Base-by-base conservation (phyloP, 352 stramenopile species). In the Phytopythium boreale region DNA sequence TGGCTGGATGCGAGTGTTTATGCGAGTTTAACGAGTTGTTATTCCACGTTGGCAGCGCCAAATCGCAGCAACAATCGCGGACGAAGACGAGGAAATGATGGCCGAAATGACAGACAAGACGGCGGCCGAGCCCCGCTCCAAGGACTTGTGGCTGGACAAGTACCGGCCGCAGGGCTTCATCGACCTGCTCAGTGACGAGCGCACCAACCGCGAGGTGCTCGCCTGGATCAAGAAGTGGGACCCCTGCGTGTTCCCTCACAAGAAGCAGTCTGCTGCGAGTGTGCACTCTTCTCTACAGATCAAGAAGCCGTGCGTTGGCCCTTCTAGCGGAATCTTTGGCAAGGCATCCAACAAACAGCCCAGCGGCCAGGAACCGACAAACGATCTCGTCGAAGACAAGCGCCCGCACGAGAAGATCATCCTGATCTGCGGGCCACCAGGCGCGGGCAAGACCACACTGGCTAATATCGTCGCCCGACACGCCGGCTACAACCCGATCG, bases 131-230 rank as follows among this genome's bases (percentile, higher is more conserved):
- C 34, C 41, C 19, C 37, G 26, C 27, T 37, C 47, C 15, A 73
- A 76, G 24, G 67, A 76, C 26, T 63, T 99, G 26, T 99, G 97
- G 97, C 84, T 99, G 14, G 96, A 99, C 70, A 99, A 98, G 69
- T 99, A 99, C 84, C 92, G 93, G 20, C 97, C 97, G 2, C 75
- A 88, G 39, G 82, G 80, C 46, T 99, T 98, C 63, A 79, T 96
- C 17, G 88, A 99, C 72, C 72, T 99, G 36, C 74, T 99, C 17
- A 98, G 92, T 27, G 93, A 99, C 68, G 97, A 99, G 71, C 80
- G 89, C 17, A 98, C 92, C 27, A 99, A 99, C 73, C 87, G 97
- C 20, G 94, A 99, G 63, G 95, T 99, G 39, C 74, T 99, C 2
- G 65, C 83, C 22, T 97, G 96, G 71, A 77, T 99, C 44, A 96